Percentiles rank a stretch among this genome's conserved stretches.
These are phyloP conservation scores for Capsicum rhomboideum DNA, from an alignment of 257 asterid species.

Conservation along the genomic window DNA sequence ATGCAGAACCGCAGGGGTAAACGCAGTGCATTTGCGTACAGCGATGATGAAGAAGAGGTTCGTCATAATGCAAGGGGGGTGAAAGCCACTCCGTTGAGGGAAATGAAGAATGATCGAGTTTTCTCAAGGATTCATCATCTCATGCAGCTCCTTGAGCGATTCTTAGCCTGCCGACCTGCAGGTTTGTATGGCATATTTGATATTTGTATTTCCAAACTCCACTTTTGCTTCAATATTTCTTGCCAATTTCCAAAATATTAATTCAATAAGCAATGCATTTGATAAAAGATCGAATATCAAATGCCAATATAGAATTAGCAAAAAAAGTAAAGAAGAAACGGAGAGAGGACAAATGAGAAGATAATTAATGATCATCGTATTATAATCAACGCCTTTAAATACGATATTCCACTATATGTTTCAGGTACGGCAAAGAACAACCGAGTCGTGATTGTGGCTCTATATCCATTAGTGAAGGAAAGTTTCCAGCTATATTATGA, in stretches of 20 bases:
- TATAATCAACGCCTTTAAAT: background rate
- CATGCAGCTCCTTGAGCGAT: slow-evolving; percentile 60
- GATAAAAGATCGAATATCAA: background rate
- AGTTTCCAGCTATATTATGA: slow-evolving; percentile 68
- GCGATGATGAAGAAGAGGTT: slow-evolving; percentile 30
- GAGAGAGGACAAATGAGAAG: background rate
- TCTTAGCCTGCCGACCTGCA: slow-evolving; percentile 70
- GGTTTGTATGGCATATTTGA: slow-evolving; percentile 22
- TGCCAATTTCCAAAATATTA: background rate
- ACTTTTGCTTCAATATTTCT: background rate
- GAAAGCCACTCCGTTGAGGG: slow-evolving; percentile 30
- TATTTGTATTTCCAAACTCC: background rate
- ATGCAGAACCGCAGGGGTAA: slow-evolving; percentile 69
- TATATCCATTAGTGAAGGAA: slow-evolving; percentile 64
- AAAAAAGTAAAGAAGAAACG: background rate
- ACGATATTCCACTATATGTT: background rate
- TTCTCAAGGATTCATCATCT: slow-evolving; percentile 43
- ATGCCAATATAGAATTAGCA: background rate
- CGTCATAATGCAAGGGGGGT: slow-evolving; percentile 6
- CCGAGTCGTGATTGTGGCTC: slow-evolving; percentile 62
- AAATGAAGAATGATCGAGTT: slow-evolving; percentile 32
- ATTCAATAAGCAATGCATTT: background rate
- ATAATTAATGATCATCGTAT: too few relatives aligned
- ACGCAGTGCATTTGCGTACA: slow-evolving; percentile 29
- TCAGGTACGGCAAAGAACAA: slow-evolving; percentile 71